Evolutionary conservation across 495 filamentous ascomycete genomes (phyloP).

Genomic region (Penicillium alfredii): DNA sequence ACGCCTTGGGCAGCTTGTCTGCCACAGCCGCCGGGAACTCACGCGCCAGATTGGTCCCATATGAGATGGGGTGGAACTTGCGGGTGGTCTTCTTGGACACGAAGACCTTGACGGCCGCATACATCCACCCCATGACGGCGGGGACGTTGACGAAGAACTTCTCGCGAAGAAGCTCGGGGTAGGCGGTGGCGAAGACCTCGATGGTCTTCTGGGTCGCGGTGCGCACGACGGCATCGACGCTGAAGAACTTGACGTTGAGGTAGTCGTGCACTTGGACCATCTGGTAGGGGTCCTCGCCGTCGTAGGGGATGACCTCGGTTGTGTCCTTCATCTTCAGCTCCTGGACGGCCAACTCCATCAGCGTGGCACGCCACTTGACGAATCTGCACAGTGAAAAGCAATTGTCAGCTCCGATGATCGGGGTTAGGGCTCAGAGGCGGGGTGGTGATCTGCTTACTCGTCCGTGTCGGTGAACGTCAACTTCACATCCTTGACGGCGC

Average conservation of each 20-base stretch:
- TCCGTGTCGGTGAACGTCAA: constrained; percentile 71
- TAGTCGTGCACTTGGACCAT: constrained; percentile 91
- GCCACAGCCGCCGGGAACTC: constrained; percentile 55
- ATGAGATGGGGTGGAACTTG: constrained; percentile 78
- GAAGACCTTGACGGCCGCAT: constrained; percentile 70
- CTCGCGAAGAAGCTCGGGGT: constrained; percentile 79
- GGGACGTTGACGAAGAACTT: constrained; percentile 96
- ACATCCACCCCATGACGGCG: constrained; percentile 82
- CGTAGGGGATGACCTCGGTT: constrained; percentile 65
- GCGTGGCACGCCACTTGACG: constrained; percentile 74
- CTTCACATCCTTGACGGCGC: constrained; percentile 63
- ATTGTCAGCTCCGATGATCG: background rate
- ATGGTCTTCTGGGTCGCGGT: constrained; percentile 72
- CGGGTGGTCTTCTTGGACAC: constrained; percentile 70
- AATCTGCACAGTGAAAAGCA: constrained; percentile 47
- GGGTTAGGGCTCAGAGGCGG: background rate
- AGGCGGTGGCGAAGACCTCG: constrained; percentile 65
- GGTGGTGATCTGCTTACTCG: constrained; percentile 50
- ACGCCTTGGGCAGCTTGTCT: constrained; percentile 55
- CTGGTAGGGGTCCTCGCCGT: constrained; percentile 72
- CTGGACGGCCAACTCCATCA: constrained; percentile 76
- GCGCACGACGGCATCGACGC: constrained; percentile 61
- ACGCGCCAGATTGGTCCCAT: constrained; percentile 60
- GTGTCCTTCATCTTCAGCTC: constrained; percentile 61
- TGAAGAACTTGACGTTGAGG: constrained; percentile 72